Evolutionary conservation across 106 monocot species (phyloP).

Genomic region (Acorus calamus): DNA sequence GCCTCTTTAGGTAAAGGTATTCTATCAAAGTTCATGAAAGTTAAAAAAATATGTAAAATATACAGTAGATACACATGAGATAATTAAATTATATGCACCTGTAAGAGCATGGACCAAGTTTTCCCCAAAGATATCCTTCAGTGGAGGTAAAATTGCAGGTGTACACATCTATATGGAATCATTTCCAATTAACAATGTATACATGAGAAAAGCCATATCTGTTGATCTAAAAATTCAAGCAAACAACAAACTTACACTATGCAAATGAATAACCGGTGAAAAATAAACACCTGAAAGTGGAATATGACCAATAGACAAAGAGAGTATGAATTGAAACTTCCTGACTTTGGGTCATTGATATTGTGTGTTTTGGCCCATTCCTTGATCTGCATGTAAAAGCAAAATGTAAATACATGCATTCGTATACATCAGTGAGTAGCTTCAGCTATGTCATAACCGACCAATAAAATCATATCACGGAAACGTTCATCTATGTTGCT

Average conservation of each 20-base stretch:
- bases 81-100: slow-evolving; percentile 9
- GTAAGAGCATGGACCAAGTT: slow-evolving; percentile 30
- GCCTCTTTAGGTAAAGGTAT: too few relatives aligned
- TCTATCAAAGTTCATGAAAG: background rate
- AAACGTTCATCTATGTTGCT: slow-evolving; percentile 56
- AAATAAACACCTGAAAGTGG: slow-evolving; percentile 71
- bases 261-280: background rate
- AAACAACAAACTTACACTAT: background rate
- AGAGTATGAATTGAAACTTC: slow-evolving; percentile 84
- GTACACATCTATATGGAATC: slow-evolving; percentile 34
- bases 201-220: background rate
- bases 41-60: background rate
- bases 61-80: background rate
- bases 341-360: slow-evolving; percentile 68
- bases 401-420: background rate
- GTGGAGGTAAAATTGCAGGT: slow-evolving; percentile 75
- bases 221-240: background rate
- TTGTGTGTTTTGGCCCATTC: slow-evolving; percentile 89
- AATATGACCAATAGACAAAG: slow-evolving; percentile 81
- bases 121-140: slow-evolving; percentile 41
- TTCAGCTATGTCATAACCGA: slow-evolving; percentile 5
- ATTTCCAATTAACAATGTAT: background rate
- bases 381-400: slow-evolving; percentile 42
- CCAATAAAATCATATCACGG: slow-evolving; percentile 87
- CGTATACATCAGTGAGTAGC: background rate